Evolutionary conservation across 140 eudicot genomes (phyloP), one percentile per base, ranked within the genome.

Genomic region (Senecio squalidus): DNA sequence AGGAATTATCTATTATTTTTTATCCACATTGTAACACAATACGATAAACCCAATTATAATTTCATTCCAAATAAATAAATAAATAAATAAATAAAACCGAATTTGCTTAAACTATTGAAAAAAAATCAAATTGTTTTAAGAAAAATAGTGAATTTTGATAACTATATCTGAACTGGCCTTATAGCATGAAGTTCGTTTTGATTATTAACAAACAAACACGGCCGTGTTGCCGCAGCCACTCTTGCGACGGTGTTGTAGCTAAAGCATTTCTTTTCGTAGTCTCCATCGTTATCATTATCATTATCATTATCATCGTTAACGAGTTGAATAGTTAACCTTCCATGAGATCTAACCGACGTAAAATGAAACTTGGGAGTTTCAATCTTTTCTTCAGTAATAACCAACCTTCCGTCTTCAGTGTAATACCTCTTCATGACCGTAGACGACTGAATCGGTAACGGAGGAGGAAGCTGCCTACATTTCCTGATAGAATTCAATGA

Each of bases 361-460:
- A 67, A 36, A 29, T 13, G 16, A 14, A 16, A 56, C 15, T 56
- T 49, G 2, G 66, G 48, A 45, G 28, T 46, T 3, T 57, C 55
- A 3, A 50, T 18, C 13, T 68, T 68, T 21, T 68, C 74, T n/a
- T 68, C 59, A 23, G 58, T 68, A 13, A 68, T 57, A n/a, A 68
- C 30, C 30, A 68, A 47, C 58, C 60, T 25, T 5, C 66, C 66
- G 30, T 68, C 74, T 17, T 50, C 48, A 2, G 74, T 68, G 18
- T 57, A 33, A 23, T 68, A 57, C 56, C 66, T 17, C 18, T 46
- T 68, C 74, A 68, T 68, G 4, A 68, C 67, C 16, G 58, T 56
- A 6, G 59, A 18, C 6, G 55, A 10, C 10, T 10, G 67, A 2
- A 68, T 11, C 28, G 74, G 67, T 39, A 60, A 9, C 26, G 71